A percentile compares a stretch with the other conserved stretches of the same genome.
phyloP scores from a whole-genome alignment of 805 yeast genomes.

The Sugiyamaella americana region DNA sequence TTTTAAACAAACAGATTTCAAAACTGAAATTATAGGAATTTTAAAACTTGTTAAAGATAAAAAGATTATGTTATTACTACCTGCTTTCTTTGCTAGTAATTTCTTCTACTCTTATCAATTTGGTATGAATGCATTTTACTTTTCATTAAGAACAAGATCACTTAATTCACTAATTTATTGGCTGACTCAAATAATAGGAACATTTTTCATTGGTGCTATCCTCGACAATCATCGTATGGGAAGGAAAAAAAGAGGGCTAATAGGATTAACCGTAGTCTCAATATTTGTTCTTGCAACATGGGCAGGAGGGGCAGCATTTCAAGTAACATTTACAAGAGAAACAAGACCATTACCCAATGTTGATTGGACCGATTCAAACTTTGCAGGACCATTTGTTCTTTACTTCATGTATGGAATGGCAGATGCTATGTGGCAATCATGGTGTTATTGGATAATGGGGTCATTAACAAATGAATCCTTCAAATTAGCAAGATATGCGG shows the following conservation, averaged over 20 bases:
- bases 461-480: slow-evolving; percentile 43
- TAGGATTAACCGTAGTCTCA: slow-evolving; percentile 43
- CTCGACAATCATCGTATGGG: slow-evolving; percentile 41
- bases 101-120: slow-evolving; percentile 56
- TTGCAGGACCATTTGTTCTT: slow-evolving; percentile 46
- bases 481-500: slow-evolving; percentile 42
- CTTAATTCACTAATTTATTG: slow-evolving; percentile 47
- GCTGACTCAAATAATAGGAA: slow-evolving; percentile 52
- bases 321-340: slow-evolving; percentile 14
- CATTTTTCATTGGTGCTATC: slow-evolving; percentile 41
- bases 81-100: slow-evolving; percentile 51
- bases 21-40: slow-evolving; percentile 33
- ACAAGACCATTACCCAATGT: slow-evolving; percentile 20
- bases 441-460: slow-evolving; percentile 42
- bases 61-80: slow-evolving; percentile 43
- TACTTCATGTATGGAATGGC: slow-evolving; percentile 43
- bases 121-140: slow-evolving; percentile 46
- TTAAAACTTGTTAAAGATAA: slow-evolving; percentile 35
- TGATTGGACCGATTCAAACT: slow-evolving; percentile 38
- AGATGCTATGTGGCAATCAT: slow-evolving; percentile 45
- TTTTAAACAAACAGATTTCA: slow-evolving; percentile 32
- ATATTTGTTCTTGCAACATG: slow-evolving; percentile 39
- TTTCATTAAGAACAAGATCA: slow-evolving; percentile 51
- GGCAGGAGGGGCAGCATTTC: slow-evolving; percentile 30
- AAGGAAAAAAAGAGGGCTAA: slow-evolving; percentile 40